Base-by-base conservation (phyloP, 805 yeast species). In the Monosporozyma solicola region DNA sequence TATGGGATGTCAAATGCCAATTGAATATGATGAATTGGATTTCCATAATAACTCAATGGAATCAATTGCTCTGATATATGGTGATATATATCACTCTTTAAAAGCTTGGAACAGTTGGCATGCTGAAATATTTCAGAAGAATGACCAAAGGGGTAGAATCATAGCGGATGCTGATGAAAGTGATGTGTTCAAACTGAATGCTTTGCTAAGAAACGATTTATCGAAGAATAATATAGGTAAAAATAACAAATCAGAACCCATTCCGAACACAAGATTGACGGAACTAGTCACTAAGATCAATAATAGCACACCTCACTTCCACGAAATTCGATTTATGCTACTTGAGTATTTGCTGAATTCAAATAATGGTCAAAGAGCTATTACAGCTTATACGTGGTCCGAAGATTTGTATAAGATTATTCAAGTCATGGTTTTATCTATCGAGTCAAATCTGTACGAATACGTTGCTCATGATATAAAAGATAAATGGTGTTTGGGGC, bases 381-480 rank as follows among this genome's bases (percentile, higher is more conserved):
- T 80, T 0, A 58, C 68, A 5, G 72, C 74, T 33, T 68, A 71
- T 6, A 49, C 57, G 9, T 76, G 83, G 80, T 68, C 72, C 11
- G 55, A 60, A 0, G 57, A 63, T 3, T 61, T 80, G 6, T 65
- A 62, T 29, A 61, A 66, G 5, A 65, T 65, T 2, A 62, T 79
- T 0, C 65, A 61, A 50, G 64, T 64, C 55, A 51, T 68, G 3
- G 50, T 69, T 3, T 54, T 70, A 29, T 62, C 64, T n/a, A 55
- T 60, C 10, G 74, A 72, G 51, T 50, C 53, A 11, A 64, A 57
- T 22, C 41, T 62, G 1, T 62, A 57, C 49, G 57, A 58, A 5
- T 59, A 59, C 54, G n/a, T 68, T 7, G 31, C 50, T 10, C 49
- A 52, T 1, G 54, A 58, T 39, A 8, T 48, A 7, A 20, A 33